phyloP scores from a whole-genome alignment of 495 filamentous ascomycete genomes.

The Annulohypoxylon nitens region DNA sequence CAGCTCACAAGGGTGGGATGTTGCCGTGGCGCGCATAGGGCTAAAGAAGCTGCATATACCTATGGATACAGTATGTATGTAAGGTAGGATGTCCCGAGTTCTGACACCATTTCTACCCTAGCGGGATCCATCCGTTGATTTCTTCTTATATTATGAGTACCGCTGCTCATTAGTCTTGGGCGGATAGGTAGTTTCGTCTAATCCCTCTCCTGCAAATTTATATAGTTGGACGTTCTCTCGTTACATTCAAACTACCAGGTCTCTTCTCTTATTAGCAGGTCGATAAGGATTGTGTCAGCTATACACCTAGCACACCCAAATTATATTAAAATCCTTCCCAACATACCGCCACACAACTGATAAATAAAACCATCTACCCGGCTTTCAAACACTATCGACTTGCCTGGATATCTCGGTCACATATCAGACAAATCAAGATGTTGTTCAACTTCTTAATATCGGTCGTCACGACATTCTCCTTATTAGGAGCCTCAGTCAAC shows the following conservation, averaged over 20 bases:
- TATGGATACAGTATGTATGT: conserved; percentile 8
- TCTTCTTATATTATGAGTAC: conserved; percentile 36
- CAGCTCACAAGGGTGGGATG: conserved; percentile 26
- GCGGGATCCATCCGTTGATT: conserved; percentile 38
- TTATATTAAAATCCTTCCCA: conserved; percentile 26
- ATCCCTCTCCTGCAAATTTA: conserved; percentile 31
- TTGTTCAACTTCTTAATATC: conserved; percentile 45
- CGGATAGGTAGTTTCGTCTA: not conserved
- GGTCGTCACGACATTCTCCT: conserved; percentile 28
- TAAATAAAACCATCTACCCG: conserved; percentile 29
- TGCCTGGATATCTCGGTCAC: conserved; percentile 18
- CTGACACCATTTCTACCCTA: conserved; percentile 28
- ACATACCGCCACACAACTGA: not conserved
- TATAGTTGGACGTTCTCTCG: conserved; percentile 13
- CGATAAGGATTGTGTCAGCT: conserved; percentile 26
- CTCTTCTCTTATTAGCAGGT: conserved; percentile 23
- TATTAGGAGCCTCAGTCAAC: conserved; percentile 37
- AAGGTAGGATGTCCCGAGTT: conserved; percentile 11
- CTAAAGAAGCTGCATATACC: conserved; percentile 18
- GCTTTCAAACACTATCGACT: not conserved
- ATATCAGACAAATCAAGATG: conserved; percentile 38
- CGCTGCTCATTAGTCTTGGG: conserved; percentile 17
- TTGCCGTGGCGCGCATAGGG: conserved; percentile 31
- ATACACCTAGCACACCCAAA: conserved; percentile 5
- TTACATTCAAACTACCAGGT: conserved; percentile 6